phyloP scores from a whole-genome alignment of 129 eudicot species.

The Solidago caesia region DNA sequence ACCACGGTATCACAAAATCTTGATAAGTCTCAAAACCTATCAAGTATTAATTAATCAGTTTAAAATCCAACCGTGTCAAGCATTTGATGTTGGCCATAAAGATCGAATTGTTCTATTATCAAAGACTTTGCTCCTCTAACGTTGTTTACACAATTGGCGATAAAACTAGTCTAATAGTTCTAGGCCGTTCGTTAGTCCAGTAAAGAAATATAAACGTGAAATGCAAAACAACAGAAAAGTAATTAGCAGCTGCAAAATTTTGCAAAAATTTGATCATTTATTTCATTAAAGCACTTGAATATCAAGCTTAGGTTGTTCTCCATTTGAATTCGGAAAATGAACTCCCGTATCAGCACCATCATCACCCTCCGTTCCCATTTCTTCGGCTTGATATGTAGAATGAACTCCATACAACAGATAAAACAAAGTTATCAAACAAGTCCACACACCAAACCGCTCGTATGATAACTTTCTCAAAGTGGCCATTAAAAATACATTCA shows the following conservation, averaged over 20 bases:
- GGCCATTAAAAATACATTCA: slow-evolving; percentile 71
- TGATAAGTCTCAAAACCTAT: too few relatives aligned
- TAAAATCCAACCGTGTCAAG: too few relatives aligned
- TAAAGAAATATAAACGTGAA: not conserved
- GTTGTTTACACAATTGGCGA: not conserved
- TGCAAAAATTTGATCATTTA: not conserved
- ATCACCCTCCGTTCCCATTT: slow-evolving; percentile 29
- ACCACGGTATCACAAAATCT: too few relatives aligned
- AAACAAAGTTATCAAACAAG: slow-evolving; percentile 58
- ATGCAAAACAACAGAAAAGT: not conserved
- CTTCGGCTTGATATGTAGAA: slow-evolving; percentile 65
- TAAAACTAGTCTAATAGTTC: not conserved
- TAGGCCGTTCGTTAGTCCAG: not conserved
- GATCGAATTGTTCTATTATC: not conserved
- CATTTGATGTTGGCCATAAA: too few relatives aligned
- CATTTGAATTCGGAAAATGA: slow-evolving; percentile 31
- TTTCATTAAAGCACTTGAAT: slow-evolving; percentile 39
- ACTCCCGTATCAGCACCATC: slow-evolving; percentile 24
- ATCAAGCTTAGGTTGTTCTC: slow-evolving; percentile 48
- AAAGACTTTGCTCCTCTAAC: not conserved
- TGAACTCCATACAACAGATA: slow-evolving; percentile 78
- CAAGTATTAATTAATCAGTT: too few relatives aligned
- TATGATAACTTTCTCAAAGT: slow-evolving; percentile 52
- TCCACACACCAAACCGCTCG: slow-evolving; percentile 74
- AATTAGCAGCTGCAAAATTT: not conserved